Evolutionary conservation across 2,329 filamentous ascomycete genomes (phyloP), one percentile per base, ranked within the genome.

Genomic region (Beauveria sp.): DNA sequence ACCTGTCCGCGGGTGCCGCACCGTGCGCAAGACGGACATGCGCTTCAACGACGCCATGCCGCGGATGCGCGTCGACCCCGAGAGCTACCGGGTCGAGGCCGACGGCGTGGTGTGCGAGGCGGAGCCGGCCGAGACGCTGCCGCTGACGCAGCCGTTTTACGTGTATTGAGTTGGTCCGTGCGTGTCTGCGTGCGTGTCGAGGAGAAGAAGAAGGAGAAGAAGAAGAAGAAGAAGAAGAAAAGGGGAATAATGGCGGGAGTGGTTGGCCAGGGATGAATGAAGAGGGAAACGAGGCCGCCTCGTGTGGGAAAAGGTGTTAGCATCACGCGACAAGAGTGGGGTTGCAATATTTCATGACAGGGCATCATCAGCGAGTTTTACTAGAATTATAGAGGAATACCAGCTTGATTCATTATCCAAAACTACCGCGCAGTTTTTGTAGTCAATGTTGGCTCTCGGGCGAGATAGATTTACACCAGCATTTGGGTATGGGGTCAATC

Each of bases 21-120:
- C 73, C 37, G 82, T 96, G 50, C 80, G 87, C 48, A 97, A 97
- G 81, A 80, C 76, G 67, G 90, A 97, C 74, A 96, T 97, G 92
- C 92, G 91, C 70, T 92, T 85, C 74, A 97, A 97, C 73, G 86
- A 91, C 69, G 75, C 76, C 59, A 91, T 85, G 84, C 93, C 93
- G 16, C 85, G 81, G 76, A 97, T 97, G 91, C 86, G 80, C 68
- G 92, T 97, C 63, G 92, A 97, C 73, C 90, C 93, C 5, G 93
- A 97, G 80, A 87, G 84, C 69, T 97, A 97, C 77, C 83, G 80
- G 18, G 92, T 97, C 28, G 87, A 93, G 76, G 92, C 92, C 2
- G 91, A 96, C 74, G 92, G 90, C 0, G 75, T 83, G 72, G 77
- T 86, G 41, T 92, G 89, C 70, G 81, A 78, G 47, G 91, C 91